Evolutionary conservation across 2,329 filamentous ascomycete species (phyloP), one percentile per base, ranked within the genome.

Genomic region (Ophiostoma piceae): DNA sequence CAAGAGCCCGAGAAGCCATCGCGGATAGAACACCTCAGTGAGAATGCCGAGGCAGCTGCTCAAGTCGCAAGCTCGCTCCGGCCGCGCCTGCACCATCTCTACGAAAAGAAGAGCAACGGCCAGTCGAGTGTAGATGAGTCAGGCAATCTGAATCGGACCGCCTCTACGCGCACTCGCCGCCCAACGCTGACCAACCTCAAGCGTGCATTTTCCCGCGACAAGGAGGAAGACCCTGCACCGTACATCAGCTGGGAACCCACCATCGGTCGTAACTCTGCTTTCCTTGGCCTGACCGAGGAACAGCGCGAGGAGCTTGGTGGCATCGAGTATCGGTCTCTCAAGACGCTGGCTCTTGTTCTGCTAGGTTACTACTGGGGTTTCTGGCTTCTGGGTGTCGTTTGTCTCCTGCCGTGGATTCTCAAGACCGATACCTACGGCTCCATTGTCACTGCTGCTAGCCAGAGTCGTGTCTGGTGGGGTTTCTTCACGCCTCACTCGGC

Each of bases 201-300:
- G 71, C 84, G 82, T 0, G 85, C 80, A 9, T 79, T 85, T 69
- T 84, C 84, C 16, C 82, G 86, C 32, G 84, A 85, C 60, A 83
- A 84, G 72, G 77, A 79, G n/a, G 80, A 80, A 1, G 84, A 88
- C 41, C 77, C 77, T 0, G 91, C 92, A 81, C 95, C 95, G 0
- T 99, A 99, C 78, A 85, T 99, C 68, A 97, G 92, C 78, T 98
- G 92, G 86, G 90, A 94, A 71, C 92, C 95, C 1, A 99, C 95
- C 0, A 86, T 97, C 69, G 94, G 91, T 32, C 88, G 95, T 73
- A 99, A 99, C 78, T 98, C 94, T 12, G 90, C 92, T 51, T 99
- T 98, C 76, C 85, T 95, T 14, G 92, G 94, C 74, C 79, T 99
- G 73, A 92, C 90, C 0, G 90, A 96, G 74, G 92, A 95, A 73